Base-by-base conservation (phyloP, 768 basidiomycete genomes). In the Arthromyces matolae region DNA sequence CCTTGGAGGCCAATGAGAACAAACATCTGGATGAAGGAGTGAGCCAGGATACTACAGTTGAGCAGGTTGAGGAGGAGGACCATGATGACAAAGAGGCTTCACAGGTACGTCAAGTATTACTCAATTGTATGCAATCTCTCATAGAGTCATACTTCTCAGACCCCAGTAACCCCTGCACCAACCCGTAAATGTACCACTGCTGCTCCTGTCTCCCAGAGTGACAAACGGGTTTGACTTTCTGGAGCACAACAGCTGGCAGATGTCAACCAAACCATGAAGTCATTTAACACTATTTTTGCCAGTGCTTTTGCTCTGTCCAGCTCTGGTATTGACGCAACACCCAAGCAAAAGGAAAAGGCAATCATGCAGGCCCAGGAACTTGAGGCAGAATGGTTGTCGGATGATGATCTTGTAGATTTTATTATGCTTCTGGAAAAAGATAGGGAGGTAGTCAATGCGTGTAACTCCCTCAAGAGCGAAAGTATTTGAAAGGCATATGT, bases 371-470 rank as follows among this genome's bases (percentile, higher is more conserved):
- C 36, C 9, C 39, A 48, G 32, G 39, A 48, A 12, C 31, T 48
- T 20, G 39, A 48, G 25, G 31, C 39, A 13, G 47, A 28, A 24
- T 48, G 31, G 47, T 29, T 48, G n/a, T 48, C 29, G 8, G 38
- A 48, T 20, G 20, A 48, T 34, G 29, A 40, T 7, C 13, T 42
- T 5, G 18, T 48, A 14, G n/a, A 25, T 4, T 48, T 48, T 10
- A 48, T 41, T n/a, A 31, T n/a, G 0, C 32, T 48, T 35, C 28
- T 48, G 6, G 31, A 48, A 25, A 38, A 40, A 13, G 40, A 48
- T 32, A 19, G 23, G 5, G 14, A 23, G 14, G 20, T 22, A 18
- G 47, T 23, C 8, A 39, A 48, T 41, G 27, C 31, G 27, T 48
- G 42, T 42, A 23, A 41, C 12, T 38, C 32, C 23, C 24, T 48